phyloP scores from a whole-genome alignment of 305 asterid species.

The Fraxinus angustifolia region DNA sequence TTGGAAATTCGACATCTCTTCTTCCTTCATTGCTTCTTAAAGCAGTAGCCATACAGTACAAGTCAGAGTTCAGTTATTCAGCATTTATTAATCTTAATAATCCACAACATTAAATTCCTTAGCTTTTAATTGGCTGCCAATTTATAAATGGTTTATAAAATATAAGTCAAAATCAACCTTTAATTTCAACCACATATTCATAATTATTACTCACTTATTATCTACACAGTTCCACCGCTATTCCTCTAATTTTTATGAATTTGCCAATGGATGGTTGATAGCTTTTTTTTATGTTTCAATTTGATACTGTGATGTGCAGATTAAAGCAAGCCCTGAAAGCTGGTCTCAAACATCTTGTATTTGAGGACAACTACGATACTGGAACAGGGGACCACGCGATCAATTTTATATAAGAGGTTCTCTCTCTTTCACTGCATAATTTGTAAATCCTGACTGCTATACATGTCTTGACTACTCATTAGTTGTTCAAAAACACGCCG shows the following conservation, averaged over 20 bases:
- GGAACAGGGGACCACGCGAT: conserved; percentile 96
- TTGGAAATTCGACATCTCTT: not conserved
- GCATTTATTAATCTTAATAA: not conserved
- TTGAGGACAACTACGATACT: conserved; percentile 96
- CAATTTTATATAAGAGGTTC: conserved; percentile 47
- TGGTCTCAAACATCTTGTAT: conserved; percentile 86
- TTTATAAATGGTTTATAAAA: no score
- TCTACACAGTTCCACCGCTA: no score
- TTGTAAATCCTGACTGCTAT: not conserved
- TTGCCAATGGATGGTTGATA: not conserved
- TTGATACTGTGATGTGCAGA: conserved; percentile 38
- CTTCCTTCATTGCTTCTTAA: not conserved
- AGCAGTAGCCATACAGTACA: not conserved
- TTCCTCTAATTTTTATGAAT: no score
- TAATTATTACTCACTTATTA: no score
- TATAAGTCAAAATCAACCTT: no score
- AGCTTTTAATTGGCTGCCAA: not conserved
- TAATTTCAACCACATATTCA: no score
- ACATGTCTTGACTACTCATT: no score
- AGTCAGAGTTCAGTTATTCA: not conserved
- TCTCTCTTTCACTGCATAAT: not conserved
- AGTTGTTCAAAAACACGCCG: no score
- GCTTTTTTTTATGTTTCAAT: not conserved
- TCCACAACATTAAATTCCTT: not conserved
- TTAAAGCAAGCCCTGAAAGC: conserved; percentile 92